A percentile compares a stretch with the other conserved stretches of the same genome.
phyloP scores from a whole-genome alignment of 352 stramenopile species.

The Pythium rhizo-oryzae region DNA sequence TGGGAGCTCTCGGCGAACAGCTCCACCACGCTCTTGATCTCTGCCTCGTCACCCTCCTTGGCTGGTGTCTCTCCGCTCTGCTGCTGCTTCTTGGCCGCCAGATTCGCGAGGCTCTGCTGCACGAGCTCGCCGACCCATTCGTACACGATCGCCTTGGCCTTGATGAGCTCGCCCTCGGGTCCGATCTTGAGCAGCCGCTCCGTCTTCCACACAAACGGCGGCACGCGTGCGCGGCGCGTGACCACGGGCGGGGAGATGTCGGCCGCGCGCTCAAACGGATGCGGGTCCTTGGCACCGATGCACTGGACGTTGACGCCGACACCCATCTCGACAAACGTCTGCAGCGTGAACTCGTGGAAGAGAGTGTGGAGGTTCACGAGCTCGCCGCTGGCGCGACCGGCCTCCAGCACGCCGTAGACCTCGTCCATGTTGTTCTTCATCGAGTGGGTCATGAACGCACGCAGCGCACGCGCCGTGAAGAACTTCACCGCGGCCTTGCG shows the following conservation, averaged over 20 bases:
- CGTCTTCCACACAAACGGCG: conserved; percentile 51
- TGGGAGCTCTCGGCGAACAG: conserved; percentile 16
- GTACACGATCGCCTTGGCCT: conserved; percentile 34
- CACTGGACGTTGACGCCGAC: conserved; percentile 40
- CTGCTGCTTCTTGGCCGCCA: not conserved
- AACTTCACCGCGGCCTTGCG: conserved; percentile 32
- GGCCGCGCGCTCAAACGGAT: conserved; percentile 53
- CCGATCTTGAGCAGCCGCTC: conserved; percentile 50
- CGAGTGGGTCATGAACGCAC: conserved; percentile 20
- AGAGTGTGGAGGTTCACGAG: conserved; percentile 27
- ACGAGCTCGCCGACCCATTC: conserved; percentile 32
- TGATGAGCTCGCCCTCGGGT: conserved; percentile 29
- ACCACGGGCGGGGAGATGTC: conserved; percentile 32
- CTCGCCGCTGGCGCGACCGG: not conserved
- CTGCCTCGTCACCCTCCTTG: conserved; percentile 1
- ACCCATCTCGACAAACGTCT: conserved; percentile 56
- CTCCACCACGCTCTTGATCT: conserved; percentile 18
- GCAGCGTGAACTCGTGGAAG: conserved; percentile 53
- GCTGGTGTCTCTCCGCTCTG: not conserved
- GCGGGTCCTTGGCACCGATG: conserved; percentile 34
- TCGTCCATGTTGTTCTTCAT: conserved; percentile 11
- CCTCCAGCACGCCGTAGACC: conserved; percentile 3
- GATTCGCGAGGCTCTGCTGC: conserved; percentile 12
- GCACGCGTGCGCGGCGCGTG: conserved; percentile 45
- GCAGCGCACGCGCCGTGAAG: conserved; percentile 34